A percentile compares a stretch with the other conserved stretches of the same genome.
phyloP scores from a whole-genome alignment of 805 yeast species.

The Lachancea dasiensis region DNA sequence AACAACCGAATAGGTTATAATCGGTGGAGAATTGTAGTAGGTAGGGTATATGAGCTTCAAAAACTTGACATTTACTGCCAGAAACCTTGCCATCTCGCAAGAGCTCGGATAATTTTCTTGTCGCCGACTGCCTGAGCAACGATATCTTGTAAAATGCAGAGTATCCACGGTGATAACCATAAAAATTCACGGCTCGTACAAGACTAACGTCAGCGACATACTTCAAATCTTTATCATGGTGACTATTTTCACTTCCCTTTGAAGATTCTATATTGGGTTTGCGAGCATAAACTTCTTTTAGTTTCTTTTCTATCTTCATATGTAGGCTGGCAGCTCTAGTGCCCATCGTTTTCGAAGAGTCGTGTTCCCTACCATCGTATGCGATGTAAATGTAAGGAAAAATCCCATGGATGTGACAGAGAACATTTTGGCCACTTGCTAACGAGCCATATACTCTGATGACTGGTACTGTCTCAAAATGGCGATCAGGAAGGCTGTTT shows the following conservation, averaged over 20 bases:
- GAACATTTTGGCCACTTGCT: constrained; percentile 50
- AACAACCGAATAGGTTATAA: constrained; percentile 78
- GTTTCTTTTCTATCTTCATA: constrained; percentile 38
- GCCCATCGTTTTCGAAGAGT: constrained; percentile 21
- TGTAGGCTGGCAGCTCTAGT: constrained; percentile 38
- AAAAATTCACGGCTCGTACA: constrained; percentile 74
- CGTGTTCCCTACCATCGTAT: constrained; percentile 40
- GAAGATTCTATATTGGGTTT: constrained; percentile 10
- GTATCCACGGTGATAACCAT: constrained; percentile 73
- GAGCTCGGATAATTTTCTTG: constrained; percentile 48
- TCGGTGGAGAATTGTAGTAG: constrained; percentile 74
- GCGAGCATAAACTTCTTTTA: constrained; percentile 37
- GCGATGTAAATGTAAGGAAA: constrained; percentile 76
- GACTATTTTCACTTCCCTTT: background rate
- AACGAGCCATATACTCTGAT: constrained; percentile 71
- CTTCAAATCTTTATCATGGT: constrained; percentile 18
- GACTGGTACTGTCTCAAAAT: constrained; percentile 56
- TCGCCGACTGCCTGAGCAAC: constrained; percentile 55
- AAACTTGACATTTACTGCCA: constrained; percentile 42
- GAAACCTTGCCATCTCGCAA: constrained; percentile 40
- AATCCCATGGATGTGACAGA: constrained; percentile 75
- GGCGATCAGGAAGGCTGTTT: constrained; percentile 28
- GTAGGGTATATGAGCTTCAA: constrained; percentile 78
- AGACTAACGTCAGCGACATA: constrained; percentile 56
- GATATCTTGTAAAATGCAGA: constrained; percentile 62